These are phyloP conservation scores for Gossypium bickii DNA, from an alignment of 345 rosid species.

Conservation along the genomic window DNA sequence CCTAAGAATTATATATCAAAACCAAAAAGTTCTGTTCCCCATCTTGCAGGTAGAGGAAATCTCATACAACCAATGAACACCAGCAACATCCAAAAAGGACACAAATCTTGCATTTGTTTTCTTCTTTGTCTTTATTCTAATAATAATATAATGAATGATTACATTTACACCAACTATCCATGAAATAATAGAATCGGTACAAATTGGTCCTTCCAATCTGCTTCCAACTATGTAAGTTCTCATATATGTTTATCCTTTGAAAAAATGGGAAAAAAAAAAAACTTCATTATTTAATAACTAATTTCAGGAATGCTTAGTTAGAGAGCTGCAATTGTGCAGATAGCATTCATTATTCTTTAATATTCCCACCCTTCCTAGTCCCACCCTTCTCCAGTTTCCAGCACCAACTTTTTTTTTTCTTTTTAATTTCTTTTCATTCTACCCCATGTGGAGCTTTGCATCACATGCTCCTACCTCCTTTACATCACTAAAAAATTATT, in stretches of 20 bases:
- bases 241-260: neutral
- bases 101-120: conserved; percentile 14
- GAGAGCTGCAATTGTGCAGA: neutral
- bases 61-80: neutral
- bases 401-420: neutral
- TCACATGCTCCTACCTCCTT: conserved; percentile 28
- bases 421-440: conserved; percentile 1
- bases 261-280: neutral
- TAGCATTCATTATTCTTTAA: conserved; percentile 11
- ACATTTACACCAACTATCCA: neutral
- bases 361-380: neutral
- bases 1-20: neutral
- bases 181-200: conserved; percentile 3
- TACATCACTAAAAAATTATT: conserved; percentile 21
- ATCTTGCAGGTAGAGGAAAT: neutral
- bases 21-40: neutral
- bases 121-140: conserved; percentile 4
- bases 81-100: neutral
- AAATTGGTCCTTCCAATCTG: neutral
- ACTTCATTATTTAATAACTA: neutral
- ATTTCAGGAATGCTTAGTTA: neutral
- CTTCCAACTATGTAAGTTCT: neutral
- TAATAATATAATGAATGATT: conserved; percentile 6
- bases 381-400: neutral
- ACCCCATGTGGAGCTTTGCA: conserved; percentile 24